Conservation (phyloP, 192 early-diverging fungal genomes). For the Phlyctochytrium planicorne region DNA sequence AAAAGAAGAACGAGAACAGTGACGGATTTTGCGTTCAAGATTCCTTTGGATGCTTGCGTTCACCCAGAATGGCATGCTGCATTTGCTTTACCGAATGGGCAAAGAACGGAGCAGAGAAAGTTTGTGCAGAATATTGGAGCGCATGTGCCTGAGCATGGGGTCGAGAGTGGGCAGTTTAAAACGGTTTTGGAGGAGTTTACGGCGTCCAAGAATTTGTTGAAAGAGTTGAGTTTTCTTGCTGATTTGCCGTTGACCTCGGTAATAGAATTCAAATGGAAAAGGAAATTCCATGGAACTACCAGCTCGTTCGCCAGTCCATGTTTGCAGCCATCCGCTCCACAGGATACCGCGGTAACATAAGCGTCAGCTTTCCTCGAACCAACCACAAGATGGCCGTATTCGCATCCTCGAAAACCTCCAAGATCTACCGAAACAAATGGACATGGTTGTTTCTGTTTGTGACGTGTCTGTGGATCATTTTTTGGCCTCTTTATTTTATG, state of each 20-base stretch:
- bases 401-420: conserved; percentile 23
- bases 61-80: conserved; percentile 21
- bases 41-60: conserved; percentile 23
- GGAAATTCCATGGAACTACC: conserved; percentile 44
- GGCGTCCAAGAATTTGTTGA: conserved; percentile 22
- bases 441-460: conserved; percentile 35
- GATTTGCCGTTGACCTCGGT: no score
- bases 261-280: conserved; percentile 39
- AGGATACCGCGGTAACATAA: conserved; percentile 36
- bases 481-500: conserved; percentile 27
- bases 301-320: conserved; percentile 24
- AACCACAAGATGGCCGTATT: conserved; percentile 33
- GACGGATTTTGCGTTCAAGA: conserved; percentile 23
- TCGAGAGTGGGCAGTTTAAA: conserved; percentile 8
- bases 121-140: background rate
- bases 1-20: conserved; percentile 22
- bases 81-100: conserved; percentile 28
- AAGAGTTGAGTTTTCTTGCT: conserved; percentile 31
- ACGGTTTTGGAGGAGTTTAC: conserved; percentile 21
- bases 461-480: conserved; percentile 51
- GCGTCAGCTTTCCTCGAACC: conserved; percentile 30
- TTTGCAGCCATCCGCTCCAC: conserved; percentile 25
- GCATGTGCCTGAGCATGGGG: background rate
- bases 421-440: conserved; percentile 15
- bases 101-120: conserved; percentile 10